Conservation (phyloP, 306 rosid species). For the Hylodesmum podocarpum region DNA sequence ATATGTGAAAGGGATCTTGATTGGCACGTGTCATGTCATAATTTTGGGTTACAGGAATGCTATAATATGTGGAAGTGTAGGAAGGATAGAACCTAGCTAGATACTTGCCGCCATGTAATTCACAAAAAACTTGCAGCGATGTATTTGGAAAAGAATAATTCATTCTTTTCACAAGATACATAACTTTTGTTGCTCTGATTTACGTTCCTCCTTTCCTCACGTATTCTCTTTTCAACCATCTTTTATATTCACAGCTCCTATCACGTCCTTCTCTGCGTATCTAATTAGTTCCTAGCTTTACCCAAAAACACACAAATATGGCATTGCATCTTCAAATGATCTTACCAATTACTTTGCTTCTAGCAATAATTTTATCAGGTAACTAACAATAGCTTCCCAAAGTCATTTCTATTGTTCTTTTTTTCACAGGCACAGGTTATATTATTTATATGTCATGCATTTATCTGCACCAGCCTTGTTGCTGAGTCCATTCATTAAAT, state of each 20-base stretch:
- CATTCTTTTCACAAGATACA: slow-evolving; percentile 26
- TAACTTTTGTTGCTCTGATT: slow-evolving; percentile 39
- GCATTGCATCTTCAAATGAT: slow-evolving; percentile 38
- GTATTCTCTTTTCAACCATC: slow-evolving; percentile 48
- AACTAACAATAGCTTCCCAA: slow-evolving; percentile 13
- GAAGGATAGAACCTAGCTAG: neutral
- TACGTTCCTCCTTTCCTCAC: slow-evolving; percentile 44
- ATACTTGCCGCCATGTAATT: neutral
- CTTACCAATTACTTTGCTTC: slow-evolving; percentile 34
- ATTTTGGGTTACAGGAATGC: neutral
- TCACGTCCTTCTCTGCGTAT: neutral
- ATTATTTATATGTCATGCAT: too few relatives aligned
- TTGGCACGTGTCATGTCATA: neutral
- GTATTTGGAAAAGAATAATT: too few relatives aligned
- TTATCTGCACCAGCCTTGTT: neutral
- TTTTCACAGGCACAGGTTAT: too few relatives aligned
- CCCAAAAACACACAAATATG: slow-evolving; percentile 22
- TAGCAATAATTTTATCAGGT: slow-evolving; percentile 60
- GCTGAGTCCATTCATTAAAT: neutral
- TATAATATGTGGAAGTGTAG: neutral
- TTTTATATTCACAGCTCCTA: slow-evolving; percentile 35
- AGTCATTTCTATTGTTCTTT: neutral
- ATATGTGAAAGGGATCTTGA: too few relatives aligned
- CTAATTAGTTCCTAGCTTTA: neutral
- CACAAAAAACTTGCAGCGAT: too few relatives aligned